phyloP scores from a whole-genome alignment of 495 filamentous ascomycete species.

The Neurospora africana region DNA sequence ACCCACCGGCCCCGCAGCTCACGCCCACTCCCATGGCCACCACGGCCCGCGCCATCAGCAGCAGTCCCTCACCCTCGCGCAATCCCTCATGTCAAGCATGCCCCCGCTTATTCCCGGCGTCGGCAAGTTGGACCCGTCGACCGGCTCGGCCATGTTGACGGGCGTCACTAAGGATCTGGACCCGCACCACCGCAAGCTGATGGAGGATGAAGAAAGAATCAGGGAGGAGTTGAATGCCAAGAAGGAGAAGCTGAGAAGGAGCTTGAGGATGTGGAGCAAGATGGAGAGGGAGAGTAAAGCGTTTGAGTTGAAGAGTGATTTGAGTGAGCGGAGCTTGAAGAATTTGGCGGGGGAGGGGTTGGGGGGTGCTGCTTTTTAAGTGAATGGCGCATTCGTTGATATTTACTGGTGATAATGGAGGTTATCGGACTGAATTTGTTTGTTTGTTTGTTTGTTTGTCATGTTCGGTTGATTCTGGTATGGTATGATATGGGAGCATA shows the following conservation, averaged over 20 bases:
- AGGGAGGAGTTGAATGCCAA: constrained; percentile 33
- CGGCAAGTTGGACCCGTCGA: constrained; percentile 30
- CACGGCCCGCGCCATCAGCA: constrained; percentile 6
- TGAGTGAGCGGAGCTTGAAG: constrained; percentile 33
- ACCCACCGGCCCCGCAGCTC: constrained; percentile 36
- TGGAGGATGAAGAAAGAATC: constrained; percentile 37
- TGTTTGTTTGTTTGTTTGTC: neutral
- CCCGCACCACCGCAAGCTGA: constrained; percentile 24
- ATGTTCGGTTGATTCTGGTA: neutral
- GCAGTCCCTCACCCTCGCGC: constrained; percentile 20
- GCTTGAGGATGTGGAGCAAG: constrained; percentile 29
- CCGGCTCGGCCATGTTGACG: constrained; percentile 16
- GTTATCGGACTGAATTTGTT: neutral
- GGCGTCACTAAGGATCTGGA: constrained; percentile 32
- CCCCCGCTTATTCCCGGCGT: constrained; percentile 29
- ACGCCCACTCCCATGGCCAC: constrained; percentile 10
- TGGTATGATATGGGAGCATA: neutral
- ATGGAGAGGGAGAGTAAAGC: constrained; percentile 35
- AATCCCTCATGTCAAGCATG: constrained; percentile 30
- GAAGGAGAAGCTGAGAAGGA: constrained; percentile 35
- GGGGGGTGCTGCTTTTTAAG: constrained; percentile 32
- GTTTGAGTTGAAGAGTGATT: constrained; percentile 33
- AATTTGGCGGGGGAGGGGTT: constrained; percentile 34
- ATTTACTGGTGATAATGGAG: neutral
- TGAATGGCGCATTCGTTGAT: too few species aligned